These are phyloP conservation scores for Tetradesmus obliquus DNA, from an alignment of 139 green algal species.

Conservation along the genomic window DNA sequence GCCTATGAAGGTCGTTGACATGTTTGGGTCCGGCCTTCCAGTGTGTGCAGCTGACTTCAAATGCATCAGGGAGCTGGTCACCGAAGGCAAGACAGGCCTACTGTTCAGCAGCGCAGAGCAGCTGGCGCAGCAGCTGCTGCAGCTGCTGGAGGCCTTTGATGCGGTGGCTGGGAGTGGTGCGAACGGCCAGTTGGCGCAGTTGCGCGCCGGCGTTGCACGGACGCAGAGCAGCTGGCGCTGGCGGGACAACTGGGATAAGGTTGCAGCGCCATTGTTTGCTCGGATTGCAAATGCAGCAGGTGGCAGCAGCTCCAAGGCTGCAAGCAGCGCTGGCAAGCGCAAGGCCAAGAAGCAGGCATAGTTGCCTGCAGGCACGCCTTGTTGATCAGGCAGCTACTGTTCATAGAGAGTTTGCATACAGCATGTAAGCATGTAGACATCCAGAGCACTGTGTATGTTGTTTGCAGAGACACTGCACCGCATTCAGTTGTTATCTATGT, in stretches of 20 bases:
- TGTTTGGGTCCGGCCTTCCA: slow-evolving; percentile 95
- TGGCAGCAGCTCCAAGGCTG: neutral
- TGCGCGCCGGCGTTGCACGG: slow-evolving; percentile 12
- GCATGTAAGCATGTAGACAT: no score
- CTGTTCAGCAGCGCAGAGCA: slow-evolving; percentile 77
- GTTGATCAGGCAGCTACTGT: no score
- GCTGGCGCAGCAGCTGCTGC: slow-evolving; percentile 73
- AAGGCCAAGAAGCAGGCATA: neutral
- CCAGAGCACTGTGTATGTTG: no score
- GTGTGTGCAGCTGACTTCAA: slow-evolving; percentile 88
- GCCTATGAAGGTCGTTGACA: slow-evolving; percentile 99
- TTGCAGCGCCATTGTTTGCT: slow-evolving; percentile 55
- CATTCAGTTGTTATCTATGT: no score
- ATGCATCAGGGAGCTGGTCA: slow-evolving; percentile 90
- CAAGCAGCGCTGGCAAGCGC: neutral
- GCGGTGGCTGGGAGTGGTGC: neutral
- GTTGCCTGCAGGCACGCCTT: no score
- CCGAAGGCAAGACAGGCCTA: slow-evolving; percentile 78
- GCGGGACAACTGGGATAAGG: slow-evolving; percentile 57
- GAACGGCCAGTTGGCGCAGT: slow-evolving; percentile 24
- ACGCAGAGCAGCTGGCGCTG: slow-evolving; percentile 50
- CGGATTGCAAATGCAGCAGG: neutral
- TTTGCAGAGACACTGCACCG: no score
- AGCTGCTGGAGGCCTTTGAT: slow-evolving; percentile 66
- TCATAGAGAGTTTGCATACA: neutral